phyloP scores from a whole-genome alignment of 192 early-diverging fungal species.

The Coemansia sp. region DNA sequence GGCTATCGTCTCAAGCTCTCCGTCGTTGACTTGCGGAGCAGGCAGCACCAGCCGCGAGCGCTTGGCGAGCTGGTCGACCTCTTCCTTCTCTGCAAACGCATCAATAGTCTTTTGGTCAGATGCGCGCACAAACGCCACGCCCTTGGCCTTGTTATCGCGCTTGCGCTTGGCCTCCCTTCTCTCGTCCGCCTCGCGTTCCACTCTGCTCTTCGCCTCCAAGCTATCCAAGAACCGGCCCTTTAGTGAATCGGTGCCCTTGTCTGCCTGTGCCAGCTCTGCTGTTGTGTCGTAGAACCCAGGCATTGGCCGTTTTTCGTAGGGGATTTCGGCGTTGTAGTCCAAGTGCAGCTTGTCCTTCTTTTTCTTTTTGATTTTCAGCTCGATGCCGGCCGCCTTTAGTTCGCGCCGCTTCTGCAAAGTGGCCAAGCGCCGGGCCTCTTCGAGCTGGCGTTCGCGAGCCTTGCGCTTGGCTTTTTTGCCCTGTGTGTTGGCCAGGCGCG shows the following conservation, averaged over 20 bases:
- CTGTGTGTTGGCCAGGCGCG: slow-evolving; percentile 98
- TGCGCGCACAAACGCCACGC: slow-evolving; percentile 58
- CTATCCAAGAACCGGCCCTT: slow-evolving; percentile 74
- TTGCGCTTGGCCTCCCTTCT: slow-evolving; percentile 78
- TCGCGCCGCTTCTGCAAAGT: slow-evolving; percentile 93
- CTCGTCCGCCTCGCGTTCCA: slow-evolving; percentile 83
- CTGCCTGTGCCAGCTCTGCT: slow-evolving; percentile 72
- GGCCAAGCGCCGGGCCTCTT: slow-evolving; percentile 91
- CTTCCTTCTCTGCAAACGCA: slow-evolving; percentile 55
- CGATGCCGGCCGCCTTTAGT: slow-evolving; percentile 98
- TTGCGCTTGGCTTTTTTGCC: slow-evolving; percentile 99
- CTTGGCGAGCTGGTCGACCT: slow-evolving; percentile 72
- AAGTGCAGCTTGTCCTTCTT: slow-evolving; percentile 66
- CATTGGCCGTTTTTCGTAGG: slow-evolving; percentile 86
- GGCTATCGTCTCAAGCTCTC: slow-evolving; percentile 89
- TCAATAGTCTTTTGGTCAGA: slow-evolving; percentile 35
- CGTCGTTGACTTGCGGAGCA: slow-evolving; percentile 87
- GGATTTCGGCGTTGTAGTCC: slow-evolving; percentile 97
- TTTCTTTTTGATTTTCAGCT: slow-evolving; percentile 69
- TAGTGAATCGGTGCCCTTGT: slow-evolving; percentile 63
- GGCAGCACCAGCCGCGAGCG: slow-evolving; percentile 84
- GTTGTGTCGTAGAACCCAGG: slow-evolving; percentile 93
- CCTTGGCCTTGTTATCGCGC: slow-evolving; percentile 61
- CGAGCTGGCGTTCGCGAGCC: slow-evolving; percentile 96
- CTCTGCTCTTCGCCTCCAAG: slow-evolving; percentile 83